Base-by-base conservation (phyloP, 2,329 filamentous ascomycete species). In the Ophiostoma novo-ulmi region DNA sequence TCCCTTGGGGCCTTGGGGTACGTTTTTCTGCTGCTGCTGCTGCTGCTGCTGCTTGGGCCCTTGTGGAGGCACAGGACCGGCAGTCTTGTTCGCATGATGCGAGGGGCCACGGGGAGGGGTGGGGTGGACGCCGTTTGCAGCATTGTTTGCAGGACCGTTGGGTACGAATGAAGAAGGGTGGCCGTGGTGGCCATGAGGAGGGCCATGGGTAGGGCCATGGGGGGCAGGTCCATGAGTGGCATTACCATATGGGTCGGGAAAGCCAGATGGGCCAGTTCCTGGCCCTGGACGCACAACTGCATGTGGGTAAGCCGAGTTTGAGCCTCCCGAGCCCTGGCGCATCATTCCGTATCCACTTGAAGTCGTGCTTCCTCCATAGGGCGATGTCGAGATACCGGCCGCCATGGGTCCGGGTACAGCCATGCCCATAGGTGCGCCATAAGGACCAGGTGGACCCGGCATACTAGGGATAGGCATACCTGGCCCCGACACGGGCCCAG, bases 251-350 rank as follows among this genome's bases (percentile, higher is more conserved):
- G 55, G 55, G 7, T 69, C 70, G 26, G 67, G 67, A 38, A 63
- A 71, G 31, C 22, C 66, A 22, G 35, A 31, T 31, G 31, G 31
- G 31, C 31, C 31, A 4, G 31, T 31, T 31, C 31, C 17, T 5
- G 70, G 61, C 3, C 58, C 70, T 13, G 41, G 73, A 48, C 70
- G 73, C 14, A 71, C 73, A 71, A 76, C 80, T 22, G 78, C 78
- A 11, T 78, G 77, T 70, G 85, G 82, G 72, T 87, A 87, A 6
- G 83, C 79, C 36, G 83, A 82, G 70, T 85, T 79, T 8, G 85
- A 86, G 72, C 80, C 85, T 77, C 83, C 86, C 1, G 85, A 87
- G 35, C 83, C 82, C 75, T 88, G 85, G 36, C 85, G 82, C 69
- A 80, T 82, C 85, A 88, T 88, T 64, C 81, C 80, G 72, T 87